Conservation (phyloP, 2,329 filamentous ascomycete genomes). For the Penicillium sp. region DNA sequence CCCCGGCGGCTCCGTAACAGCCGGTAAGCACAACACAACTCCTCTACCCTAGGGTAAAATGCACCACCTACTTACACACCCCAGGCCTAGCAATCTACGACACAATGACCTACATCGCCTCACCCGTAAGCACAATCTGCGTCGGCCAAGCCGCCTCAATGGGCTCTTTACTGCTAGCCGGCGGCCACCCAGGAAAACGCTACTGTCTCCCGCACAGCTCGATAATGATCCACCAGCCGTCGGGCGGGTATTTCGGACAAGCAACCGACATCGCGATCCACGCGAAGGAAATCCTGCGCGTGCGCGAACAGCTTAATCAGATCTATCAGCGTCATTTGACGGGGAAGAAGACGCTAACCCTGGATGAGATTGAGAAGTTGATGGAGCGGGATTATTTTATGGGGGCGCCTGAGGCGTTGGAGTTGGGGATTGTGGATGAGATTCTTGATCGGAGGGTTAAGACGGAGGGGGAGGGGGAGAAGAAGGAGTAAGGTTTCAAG, state of each 20-base stretch:
- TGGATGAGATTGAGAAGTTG: constrained; percentile 86
- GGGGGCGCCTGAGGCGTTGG: constrained; percentile 82
- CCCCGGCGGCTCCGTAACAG: constrained; percentile 88
- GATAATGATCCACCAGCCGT: constrained; percentile 97
- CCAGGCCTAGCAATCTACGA: constrained; percentile 85
- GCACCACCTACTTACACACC: too few species aligned
- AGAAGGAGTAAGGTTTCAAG: constrained; percentile 11
- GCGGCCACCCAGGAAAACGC: constrained; percentile 81
- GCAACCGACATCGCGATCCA: constrained; percentile 91
- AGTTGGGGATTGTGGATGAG: constrained; percentile 89
- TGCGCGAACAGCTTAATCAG: constrained; percentile 82
- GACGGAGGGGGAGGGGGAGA: constrained; percentile 26
- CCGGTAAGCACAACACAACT: constrained; percentile 58
- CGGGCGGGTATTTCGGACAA: constrained; percentile 71
- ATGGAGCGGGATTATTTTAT: constrained; percentile 98
- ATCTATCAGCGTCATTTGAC: constrained; percentile 90
- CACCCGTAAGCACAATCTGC: constrained; percentile 92
- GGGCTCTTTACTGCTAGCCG: constrained; percentile 86
- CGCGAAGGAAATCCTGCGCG: constrained; percentile 90
- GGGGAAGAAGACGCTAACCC: constrained; percentile 64
- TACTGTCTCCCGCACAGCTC: constrained; percentile 91
- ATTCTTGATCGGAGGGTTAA: constrained; percentile 64
- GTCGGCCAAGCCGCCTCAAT: constrained; percentile 94
- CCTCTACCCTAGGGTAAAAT: too few species aligned
- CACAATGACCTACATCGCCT: constrained; percentile 96